Percentiles rank a stretch among this genome's conserved stretches.
Evolutionary conservation across 805 yeast genomes (phyloP).

Genomic region (Hanseniaspora lachancei): DNA sequence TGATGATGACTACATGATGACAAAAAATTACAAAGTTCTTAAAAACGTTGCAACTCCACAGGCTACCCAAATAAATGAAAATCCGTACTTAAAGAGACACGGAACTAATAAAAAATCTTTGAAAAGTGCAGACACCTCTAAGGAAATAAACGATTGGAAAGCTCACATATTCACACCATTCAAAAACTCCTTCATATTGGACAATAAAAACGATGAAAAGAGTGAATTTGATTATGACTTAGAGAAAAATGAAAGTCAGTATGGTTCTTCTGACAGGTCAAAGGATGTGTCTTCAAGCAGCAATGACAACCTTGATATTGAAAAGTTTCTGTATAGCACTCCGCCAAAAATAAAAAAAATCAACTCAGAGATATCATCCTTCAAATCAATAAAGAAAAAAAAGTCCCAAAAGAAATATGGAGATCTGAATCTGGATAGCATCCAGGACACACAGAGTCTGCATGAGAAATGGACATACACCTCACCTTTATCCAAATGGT

Average conservation of each 20-base stretch:
- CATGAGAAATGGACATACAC: conserved; percentile 22
- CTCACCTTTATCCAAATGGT: conserved; percentile 28
- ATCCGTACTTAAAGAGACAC: neutral
- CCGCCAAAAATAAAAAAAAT: conserved; percentile 23
- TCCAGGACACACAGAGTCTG: neutral
- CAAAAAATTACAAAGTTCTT: neutral
- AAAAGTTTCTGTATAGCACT: conserved; percentile 19
- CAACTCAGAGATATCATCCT: conserved; percentile 17
- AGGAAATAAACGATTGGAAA: neutral
- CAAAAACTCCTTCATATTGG: neutral
- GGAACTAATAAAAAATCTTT: neutral
- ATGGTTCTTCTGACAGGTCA: neutral
- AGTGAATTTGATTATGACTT: neutral
- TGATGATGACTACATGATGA: neutral
- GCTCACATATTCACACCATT: neutral
- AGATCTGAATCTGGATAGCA: neutral
- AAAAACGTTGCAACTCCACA: neutral
- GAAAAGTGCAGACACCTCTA: neutral
- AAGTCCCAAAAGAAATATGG: neutral
- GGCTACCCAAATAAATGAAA: neutral
- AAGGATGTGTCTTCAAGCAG: neutral
- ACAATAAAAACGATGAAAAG: neutral
- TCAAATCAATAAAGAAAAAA: neutral
- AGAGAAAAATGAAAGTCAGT: neutral
- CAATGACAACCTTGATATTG: conserved; percentile 9